Base-by-base conservation (phyloP, 2,329 filamentous ascomycete species). In the Ceratocystis variospora region DNA sequence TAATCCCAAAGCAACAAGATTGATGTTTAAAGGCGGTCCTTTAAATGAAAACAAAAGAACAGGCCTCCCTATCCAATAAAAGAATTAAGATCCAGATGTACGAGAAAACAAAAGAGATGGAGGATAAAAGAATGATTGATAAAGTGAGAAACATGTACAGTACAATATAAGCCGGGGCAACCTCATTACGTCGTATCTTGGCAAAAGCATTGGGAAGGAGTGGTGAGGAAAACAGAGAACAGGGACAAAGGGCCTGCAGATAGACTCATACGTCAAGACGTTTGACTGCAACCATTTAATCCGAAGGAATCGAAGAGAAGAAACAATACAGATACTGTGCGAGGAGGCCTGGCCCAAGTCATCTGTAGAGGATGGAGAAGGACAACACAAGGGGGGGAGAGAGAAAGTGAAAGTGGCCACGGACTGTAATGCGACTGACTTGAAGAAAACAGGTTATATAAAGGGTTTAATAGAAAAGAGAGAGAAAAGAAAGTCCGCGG, bases 161-260 rank as follows among this genome's bases (percentile, higher is more conserved):
- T 59, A 59, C 53, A 59, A 33, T 31, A 59, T n/a, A 33, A 59
- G 53, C 53, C 28, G 33, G 17, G 17, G 33, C 53, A 59, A 8
- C 28, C 53, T 59, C 53, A 59, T 59, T 59, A 59, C 53, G 25
- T 59, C 53, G 28, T 59, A 33, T 33, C 28, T n/a, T 33, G 25
- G 17, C 15, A 59, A 59, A 59, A 15, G n/a, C 28, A 31, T 28
- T 10, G 37, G n/a, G 31, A 62, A 62, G n/a, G 7, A 25, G 28
- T 22, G 45, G 41, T 15, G 22, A 44, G 4, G 25, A 45, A 45
- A 25, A 45, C 12, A 59, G 17, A 59, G 0, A 44, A 44, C 12
- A 59, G 6, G 17, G 25, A 37, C 6, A 28, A 62, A 45, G 37
- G 33, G 50, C 53, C 12, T 28, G 28, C 53, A 15, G 19, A 25